Evolutionary conservation across 768 basidiomycete genomes (phyloP).

Genomic region (Tricholoma furcatifolium): DNA sequence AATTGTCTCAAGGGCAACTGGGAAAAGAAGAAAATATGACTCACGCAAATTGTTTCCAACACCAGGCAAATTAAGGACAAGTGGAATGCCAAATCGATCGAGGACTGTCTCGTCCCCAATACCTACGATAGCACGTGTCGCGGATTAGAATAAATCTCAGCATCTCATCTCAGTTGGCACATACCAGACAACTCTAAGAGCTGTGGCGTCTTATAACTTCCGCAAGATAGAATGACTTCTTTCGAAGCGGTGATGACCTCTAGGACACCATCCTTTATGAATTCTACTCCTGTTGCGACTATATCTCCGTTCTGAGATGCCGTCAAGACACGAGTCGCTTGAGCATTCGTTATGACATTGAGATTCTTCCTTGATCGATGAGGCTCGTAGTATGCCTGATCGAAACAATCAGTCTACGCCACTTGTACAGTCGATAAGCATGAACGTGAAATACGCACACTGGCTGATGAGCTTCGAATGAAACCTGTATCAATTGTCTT

Average conservation of each 20-base stretch:
- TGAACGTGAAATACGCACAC: background rate
- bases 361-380: background rate
- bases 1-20: too few relatives aligned
- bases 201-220: slow-evolving; percentile 1
- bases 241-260: background rate
- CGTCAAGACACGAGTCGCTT: background rate
- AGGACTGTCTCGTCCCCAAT: slow-evolving; percentile 10
- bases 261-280: background rate
- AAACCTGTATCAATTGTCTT: background rate
- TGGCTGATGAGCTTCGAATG: background rate
- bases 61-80: slow-evolving; percentile 9
- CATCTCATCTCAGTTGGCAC: too few relatives aligned
- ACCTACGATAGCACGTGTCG: background rate
- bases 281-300: background rate
- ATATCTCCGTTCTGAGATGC: background rate
- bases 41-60: slow-evolving; percentile 13
- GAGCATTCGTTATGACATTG: background rate
- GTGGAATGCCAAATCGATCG: background rate
- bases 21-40: background rate
- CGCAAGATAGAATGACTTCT: slow-evolving; percentile 7
- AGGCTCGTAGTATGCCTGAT: background rate
- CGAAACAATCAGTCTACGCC: background rate
- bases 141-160: too few relatives aligned
- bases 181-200: slow-evolving; percentile 7
- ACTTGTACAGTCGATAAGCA: background rate